These are phyloP conservation scores for Stemphylium lycopersici DNA, from an alignment of 2,329 filamentous ascomycete genomes.

Conservation along the genomic window DNA sequence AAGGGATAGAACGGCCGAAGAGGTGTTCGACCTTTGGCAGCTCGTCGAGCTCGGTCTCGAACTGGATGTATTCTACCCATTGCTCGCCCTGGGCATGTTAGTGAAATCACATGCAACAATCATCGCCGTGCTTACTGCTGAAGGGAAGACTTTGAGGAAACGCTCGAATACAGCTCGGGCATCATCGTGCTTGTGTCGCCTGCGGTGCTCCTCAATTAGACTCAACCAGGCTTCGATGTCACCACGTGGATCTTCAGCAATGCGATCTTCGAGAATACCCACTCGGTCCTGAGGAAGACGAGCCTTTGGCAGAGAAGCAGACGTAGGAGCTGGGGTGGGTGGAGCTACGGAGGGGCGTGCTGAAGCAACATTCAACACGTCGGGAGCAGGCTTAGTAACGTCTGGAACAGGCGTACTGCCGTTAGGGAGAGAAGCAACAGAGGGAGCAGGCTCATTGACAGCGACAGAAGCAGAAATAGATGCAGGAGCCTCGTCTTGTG, in stretches of 20 bases:
- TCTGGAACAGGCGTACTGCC: slow-evolving; percentile 48
- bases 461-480: slow-evolving; percentile 47
- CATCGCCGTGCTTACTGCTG: slow-evolving; percentile 71
- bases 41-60: slow-evolving; percentile 88
- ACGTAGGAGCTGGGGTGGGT: slow-evolving; percentile 35
- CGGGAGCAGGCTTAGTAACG: slow-evolving; percentile 42
- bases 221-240: slow-evolving; percentile 91
- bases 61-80: slow-evolving; percentile 86
- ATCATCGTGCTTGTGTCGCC: slow-evolving; percentile 81
- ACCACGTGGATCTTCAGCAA: slow-evolving; percentile 89
- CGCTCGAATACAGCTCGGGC: slow-evolving; percentile 80
- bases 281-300: slow-evolving; percentile 75
- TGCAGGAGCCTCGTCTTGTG: slow-evolving; percentile 58
- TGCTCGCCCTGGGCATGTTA: slow-evolving; percentile 79
- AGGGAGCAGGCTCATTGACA: slow-evolving; percentile 54
- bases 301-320: slow-evolving; percentile 51
- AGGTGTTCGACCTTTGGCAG: slow-evolving; percentile 80
- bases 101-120: slow-evolving; percentile 10
- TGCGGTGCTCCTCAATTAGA: slow-evolving; percentile 83
- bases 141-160: slow-evolving; percentile 86
- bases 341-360: slow-evolving; percentile 51
- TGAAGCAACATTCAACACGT: slow-evolving; percentile 36
- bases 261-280: slow-evolving; percentile 84
- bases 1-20: slow-evolving; percentile 79
- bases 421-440: slow-evolving; percentile 59